Base-by-base conservation (phyloP, 106 monocot species). In the Allium sativum region DNA sequence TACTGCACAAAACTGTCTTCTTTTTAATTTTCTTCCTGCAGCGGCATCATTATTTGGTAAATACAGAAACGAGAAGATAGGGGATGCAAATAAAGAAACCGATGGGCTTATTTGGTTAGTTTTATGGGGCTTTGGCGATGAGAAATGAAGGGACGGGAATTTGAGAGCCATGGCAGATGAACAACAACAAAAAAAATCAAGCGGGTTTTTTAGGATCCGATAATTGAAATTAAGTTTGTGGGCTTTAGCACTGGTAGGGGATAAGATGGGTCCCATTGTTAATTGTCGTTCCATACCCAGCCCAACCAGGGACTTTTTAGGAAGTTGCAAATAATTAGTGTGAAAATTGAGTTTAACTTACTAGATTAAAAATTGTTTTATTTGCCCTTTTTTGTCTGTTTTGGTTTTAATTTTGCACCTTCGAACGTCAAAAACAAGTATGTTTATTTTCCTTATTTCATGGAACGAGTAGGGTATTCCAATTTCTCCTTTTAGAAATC, bases 201-300 rank as follows among this genome's bases (percentile, higher is more conserved):
- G 7, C 7, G 19, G 12, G 48, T 12, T 50, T 50, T 15, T 3
- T 2, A 0, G 31, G 4, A 31, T 31, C 31, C 31, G 31, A 31
- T 31, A 5, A 31, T 31, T 31, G 48, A 12, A 12, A 50, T 50
- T 50, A 50, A 15, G 0, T 50, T 50, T 15, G 4, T 56, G 55
- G 15, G 53, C 18, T n/a, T 53, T 53, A 1, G 15, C 4, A 53
- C 53, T 16, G 53, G 15, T 53, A 1, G 15, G 53, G 55, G 55
- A 56, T 56, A 56, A 56, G 55, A 18, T 56, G 55, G 55, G 55
- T 10, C 55, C 55, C 55, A 22, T 22, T 21, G 1, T 56, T 10
- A 21, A 20, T 7, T 7, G 0, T 21, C 21, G 55, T 22, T 8
- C 22, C 10, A 20, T 11, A 8, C 18, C 12, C n/a, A n/a, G n/a